Base-by-base conservation (phyloP, 331 rosid species). In the Rosa hybrid region DNA sequence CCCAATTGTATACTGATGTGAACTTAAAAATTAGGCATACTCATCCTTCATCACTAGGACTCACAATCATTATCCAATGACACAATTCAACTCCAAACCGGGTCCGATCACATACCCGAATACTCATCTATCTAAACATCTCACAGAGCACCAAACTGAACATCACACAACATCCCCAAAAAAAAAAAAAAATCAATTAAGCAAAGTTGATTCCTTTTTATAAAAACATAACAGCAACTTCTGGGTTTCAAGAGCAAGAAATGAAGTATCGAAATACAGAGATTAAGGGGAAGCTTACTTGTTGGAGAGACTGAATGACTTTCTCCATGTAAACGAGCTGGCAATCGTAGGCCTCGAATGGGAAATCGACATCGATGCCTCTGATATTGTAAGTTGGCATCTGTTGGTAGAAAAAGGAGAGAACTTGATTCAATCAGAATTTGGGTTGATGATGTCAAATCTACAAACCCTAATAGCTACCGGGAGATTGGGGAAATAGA, bases 271-370 rank as follows among this genome's bases (percentile, higher is more conserved):
- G n/a, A 23, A 64, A 76, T 63, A 5, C 38, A 49, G n/a, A 1
- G 75, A 20, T 8, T 13, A 8, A 17, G 62, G 30, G 12, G 71
- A 70, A 74, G 23, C 85, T 81, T 89, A 93, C 99, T 85, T 87
- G 82, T 81, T 95, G 97, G 73, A 95, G 96, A 70, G 99, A 88
- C 75, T 91, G 97, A 12, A 93, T 86, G 85, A 95, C 98, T 85
- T 93, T 95, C 38, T 95, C 99, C 99, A 95, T 95, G 89, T 93
- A 93, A 72, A 93, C 91, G 70, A 95, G 84, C 84, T 95, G 99
- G 77, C 96, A 91, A 80, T 93, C 98, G 88, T 95, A 93, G 30
- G 99, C 97, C 82, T 89, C 94, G 8, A 80, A 95, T 2, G 99
- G 99, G 39, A 95, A 93, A 80, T 93, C 98, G 7, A 95, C 93